Conservation (phyloP, 2,329 filamentous ascomycete genomes). For the Talaromyces sp. region DNA sequence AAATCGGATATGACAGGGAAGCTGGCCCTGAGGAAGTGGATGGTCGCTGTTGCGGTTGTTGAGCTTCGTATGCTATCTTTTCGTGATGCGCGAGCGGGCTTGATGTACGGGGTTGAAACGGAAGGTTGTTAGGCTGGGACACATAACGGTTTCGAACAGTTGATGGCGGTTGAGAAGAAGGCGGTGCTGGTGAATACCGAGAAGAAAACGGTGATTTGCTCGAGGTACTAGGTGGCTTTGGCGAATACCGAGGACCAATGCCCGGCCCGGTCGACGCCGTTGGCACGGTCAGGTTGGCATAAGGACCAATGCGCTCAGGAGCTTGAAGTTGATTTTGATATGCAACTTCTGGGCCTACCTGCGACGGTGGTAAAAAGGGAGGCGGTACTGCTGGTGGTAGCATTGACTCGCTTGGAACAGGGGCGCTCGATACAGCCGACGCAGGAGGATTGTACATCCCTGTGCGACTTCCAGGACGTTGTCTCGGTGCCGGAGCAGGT, state of each 20-base stretch:
- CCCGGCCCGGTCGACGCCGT: constrained; percentile 26
- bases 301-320: constrained; percentile 30
- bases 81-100: constrained; percentile 56
- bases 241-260: constrained; percentile 38
- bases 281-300: constrained; percentile 26
- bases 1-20: not conserved
- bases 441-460: constrained; percentile 39
- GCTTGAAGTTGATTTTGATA: constrained; percentile 26
- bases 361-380: constrained; percentile 18
- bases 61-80: constrained; percentile 31
- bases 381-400: constrained; percentile 17
- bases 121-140: constrained; percentile 39
- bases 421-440: constrained; percentile 20
- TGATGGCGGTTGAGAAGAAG: constrained; percentile 23
- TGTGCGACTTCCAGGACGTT: constrained; percentile 49
- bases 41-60: constrained; percentile 22
- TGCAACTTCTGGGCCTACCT: constrained; percentile 11
- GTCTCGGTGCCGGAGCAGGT: constrained; percentile 54
- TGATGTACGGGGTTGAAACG: constrained; percentile 60
- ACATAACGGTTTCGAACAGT: constrained; percentile 35
- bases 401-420: constrained; percentile 20
- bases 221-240: constrained; percentile 32
- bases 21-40: constrained; percentile 21
- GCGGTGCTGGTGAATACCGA: constrained; percentile 46
- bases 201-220: constrained; percentile 34